Conservation (phyloP, 148 eudicot genomes). For the Rhododendron ferrugineum region DNA sequence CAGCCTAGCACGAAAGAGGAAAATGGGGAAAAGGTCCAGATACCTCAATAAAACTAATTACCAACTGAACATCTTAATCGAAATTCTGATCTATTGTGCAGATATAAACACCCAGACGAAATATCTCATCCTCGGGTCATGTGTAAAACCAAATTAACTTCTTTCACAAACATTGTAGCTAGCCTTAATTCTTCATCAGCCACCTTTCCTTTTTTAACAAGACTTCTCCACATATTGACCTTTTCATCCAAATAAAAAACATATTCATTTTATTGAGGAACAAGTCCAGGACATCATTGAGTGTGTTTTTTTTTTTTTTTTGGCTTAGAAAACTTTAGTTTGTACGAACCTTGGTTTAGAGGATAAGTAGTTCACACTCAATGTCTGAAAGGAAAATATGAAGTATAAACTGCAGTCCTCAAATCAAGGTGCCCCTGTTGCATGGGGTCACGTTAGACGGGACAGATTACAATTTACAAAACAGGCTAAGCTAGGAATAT, state of each 20-base stretch:
- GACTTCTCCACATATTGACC: neutral
- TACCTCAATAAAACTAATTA: neutral
- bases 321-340: constrained; percentile 5
- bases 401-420: neutral
- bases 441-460: neutral
- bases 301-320: neutral
- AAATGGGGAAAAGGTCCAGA: neutral
- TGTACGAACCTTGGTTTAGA: neutral
- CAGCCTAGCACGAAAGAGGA: neutral
- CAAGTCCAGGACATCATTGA: neutral
- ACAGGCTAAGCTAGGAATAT: neutral
- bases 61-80: neutral
- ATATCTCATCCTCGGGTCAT: neutral
- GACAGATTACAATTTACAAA: neutral
- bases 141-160: neutral
- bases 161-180: neutral
- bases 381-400: neutral
- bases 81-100: neutral
- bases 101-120: neutral
- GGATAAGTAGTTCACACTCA: neutral
- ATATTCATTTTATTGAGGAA: neutral
- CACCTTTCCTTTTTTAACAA: neutral
- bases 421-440: neutral
- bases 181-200: neutral
- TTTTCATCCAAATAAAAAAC: neutral